Base-by-base conservation (phyloP, 2,329 filamentous ascomycete genomes). In the Dryadomyces quercus-mongolicae region DNA sequence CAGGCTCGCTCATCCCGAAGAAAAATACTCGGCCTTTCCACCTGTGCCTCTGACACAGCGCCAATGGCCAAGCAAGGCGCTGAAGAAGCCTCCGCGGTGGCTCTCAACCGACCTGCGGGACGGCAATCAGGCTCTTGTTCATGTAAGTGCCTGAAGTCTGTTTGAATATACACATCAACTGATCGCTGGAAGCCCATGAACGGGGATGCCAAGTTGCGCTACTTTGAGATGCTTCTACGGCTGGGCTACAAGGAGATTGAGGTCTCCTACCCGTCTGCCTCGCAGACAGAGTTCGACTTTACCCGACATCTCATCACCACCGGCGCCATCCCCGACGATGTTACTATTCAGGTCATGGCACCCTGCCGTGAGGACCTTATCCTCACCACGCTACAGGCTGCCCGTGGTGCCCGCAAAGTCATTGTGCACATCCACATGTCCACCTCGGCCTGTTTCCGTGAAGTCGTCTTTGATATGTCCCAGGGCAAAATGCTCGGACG, bases 191-290 rank as follows among this genome's bases (percentile, higher is more conserved):
- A 40, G 10, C 36, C 36, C 10, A 40, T 40, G 88, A 93, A 89
- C 65, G 89, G 89, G 61, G 88, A 95, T 50, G 90, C 96, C 75
- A 97, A 97, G 73, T 93, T 86, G 82, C 76, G 78, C 58, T 97
- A 91, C 77, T 97, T 97, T 76, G 84, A 91, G 71, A 94, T 95
- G 89, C 81, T 97, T 53, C 82, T 85, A 64, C 83, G 91, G 58
- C 78, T 96, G 51, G 92, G 93, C 62, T 97, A 94, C 78, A 97
- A 96, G 72, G 92, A 97, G 72, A 96, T 97, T 60, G 92, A 97
- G 68, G 86, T 96, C 20, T 93, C 91, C 5, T 97, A 95, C 71
- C 92, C 92, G 51, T 95, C 90, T 0, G 90, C 92, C 13, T 95
- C 90, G 43, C 86, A 95, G 67, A 95, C 87, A 64, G 93, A 97